Base-by-base conservation (phyloP, 129 eudicot genomes). In the Smallanthus sonchifolius region DNA sequence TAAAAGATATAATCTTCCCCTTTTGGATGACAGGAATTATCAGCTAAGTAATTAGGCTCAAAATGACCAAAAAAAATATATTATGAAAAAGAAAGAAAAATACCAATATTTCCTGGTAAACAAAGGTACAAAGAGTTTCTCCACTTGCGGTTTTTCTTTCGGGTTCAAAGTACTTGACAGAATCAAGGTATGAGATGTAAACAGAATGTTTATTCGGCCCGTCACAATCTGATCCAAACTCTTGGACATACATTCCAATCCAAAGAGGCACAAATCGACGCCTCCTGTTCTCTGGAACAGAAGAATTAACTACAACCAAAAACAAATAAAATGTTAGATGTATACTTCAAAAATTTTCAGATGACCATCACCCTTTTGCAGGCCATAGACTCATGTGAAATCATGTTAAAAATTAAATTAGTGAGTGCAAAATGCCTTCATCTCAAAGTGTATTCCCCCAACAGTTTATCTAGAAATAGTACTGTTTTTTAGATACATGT, bases 31-130 rank as follows among this genome's bases (percentile, higher is more conserved):
- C 92, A 91, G 62, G 51, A 45, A 45, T 37, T 30, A 57, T 71
- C 36, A 0, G 10, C 44, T n/a, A 15, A 49, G 24, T 49, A 4
- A 49, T n/a, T 49, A 60, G 34, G 24, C 60, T 17, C 32, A 19
- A 48, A 65, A 48, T 11, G 44, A 14, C 8, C 56, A n/a, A 0
- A 20, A 20, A n/a, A 10, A 37, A 4, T 38, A 37, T 1, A 38
- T 38, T 43, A 38, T 24, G 9, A 59, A 10, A 49, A 48, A 4
- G n/a, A n/a, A 49, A 20, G n/a, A 28, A 70, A 24, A 37, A 42
- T 86, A 91, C 95, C 95, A 91, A 66, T 44, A 91, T 83, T 67
- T 88, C 90, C n/a, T 91, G 95, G 82, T 91, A 91, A 60, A 91
- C 88, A 15, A 88, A 79, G 66, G 97, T 91, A 51, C 92, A 88